phyloP scores from a whole-genome alignment of 352 stramenopile genomes.

The Poterioochromonas sp. region DNA sequence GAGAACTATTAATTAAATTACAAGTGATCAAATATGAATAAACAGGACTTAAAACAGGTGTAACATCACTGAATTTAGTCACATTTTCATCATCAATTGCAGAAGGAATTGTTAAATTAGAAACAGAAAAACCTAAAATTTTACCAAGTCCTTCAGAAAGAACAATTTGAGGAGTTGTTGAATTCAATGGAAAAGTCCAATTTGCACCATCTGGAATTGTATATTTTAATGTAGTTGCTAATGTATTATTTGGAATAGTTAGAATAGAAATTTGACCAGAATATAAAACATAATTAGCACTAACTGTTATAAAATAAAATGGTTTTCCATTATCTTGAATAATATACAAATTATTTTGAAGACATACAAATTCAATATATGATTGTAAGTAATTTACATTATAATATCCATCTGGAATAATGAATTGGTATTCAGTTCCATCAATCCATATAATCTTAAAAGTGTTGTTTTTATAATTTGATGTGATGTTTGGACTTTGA shows the following conservation, averaged over 20 bases:
- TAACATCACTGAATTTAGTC: not conserved
- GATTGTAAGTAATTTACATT: not conserved
- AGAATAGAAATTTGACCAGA: not conserved
- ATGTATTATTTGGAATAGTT: not conserved
- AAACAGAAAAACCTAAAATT: not conserved
- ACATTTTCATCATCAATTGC: not conserved
- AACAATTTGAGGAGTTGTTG: not conserved
- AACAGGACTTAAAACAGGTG: not conserved
- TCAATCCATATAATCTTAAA: not conserved
- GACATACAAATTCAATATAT: not conserved
- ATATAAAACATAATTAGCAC: not conserved
- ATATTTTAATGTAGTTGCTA: no score
- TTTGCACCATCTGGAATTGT: not conserved
- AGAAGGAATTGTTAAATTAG: not conserved
- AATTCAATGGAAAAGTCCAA: not conserved
- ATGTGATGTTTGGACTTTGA: not conserved
- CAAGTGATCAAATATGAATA: not conserved
- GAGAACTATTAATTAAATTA: no score
- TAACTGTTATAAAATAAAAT: not conserved
- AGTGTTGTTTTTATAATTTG: not conserved
- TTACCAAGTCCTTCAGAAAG: not conserved
- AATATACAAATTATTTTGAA: not conserved
- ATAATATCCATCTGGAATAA: constrained; percentile 4
- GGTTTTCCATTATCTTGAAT: not conserved
- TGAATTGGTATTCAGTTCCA: not conserved